Base-by-base conservation (phyloP, 2,329 filamentous ascomycete genomes). In the Xylaria sp. region DNA sequence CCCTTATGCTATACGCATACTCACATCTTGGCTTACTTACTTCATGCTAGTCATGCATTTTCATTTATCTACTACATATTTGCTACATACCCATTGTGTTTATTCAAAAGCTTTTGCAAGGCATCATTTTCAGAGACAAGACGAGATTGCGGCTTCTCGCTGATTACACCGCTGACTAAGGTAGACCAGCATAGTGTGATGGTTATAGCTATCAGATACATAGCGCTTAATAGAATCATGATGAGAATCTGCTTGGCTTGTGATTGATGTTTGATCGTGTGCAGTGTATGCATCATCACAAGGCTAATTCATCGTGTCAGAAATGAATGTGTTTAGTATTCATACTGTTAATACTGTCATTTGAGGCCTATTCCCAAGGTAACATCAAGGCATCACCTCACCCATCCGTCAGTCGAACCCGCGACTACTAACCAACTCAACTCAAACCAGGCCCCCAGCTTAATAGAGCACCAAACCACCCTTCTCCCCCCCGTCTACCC, bases 391-490 rank as follows among this genome's bases (percentile, higher is more conserved):
- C 36, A 15, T 39, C n/a, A 28, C 23, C 13, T 48, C 23, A 28
- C n/a, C n/a, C n/a, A n/a, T n/a, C n/a, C n/a, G n/a, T n/a, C n/a
- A n/a, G n/a, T n/a, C n/a, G n/a, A n/a, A n/a, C n/a, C n/a, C n/a
- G n/a, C n/a, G n/a, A n/a, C n/a, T n/a, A n/a, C n/a, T n/a, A n/a
- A n/a, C n/a, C n/a, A n/a, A n/a, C n/a, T n/a, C n/a, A n/a, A n/a
- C n/a, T n/a, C n/a, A n/a, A n/a, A n/a, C n/a, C n/a, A n/a, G n/a
- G n/a, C n/a, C n/a, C n/a, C n/a, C n/a, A n/a, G n/a, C 41, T 65
- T 34, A 68, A 52, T 70, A 72, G n/a, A 70, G 50, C 12, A 72
- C 45, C 4, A 70, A 8, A 9, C 41, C 55, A 1, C 59, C 59
- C 41, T 62, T 43, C 10, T 2, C 4, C 3, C 68, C 70, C 36